phyloP scores from a whole-genome alignment of 768 basidiomycete species.

The Leccinum olivaceopallidum region DNA sequence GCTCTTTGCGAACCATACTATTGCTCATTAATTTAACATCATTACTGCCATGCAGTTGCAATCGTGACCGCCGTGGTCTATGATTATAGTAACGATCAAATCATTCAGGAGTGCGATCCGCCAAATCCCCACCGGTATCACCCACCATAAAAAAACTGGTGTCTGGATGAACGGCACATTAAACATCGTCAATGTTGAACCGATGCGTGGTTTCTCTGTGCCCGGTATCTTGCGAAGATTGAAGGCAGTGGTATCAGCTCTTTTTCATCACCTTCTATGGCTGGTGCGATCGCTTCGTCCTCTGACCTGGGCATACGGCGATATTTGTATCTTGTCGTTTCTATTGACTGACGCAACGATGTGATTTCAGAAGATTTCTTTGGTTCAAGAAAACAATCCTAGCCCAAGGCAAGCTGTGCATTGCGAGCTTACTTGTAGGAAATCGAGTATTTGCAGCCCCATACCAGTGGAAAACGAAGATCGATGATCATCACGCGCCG shows the following conservation, averaged over 20 bases:
- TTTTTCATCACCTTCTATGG: neutral
- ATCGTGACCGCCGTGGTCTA: neutral
- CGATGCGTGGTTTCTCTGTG: too few relatives aligned
- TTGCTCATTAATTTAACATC: neutral
- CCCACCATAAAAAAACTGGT: neutral
- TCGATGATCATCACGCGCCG: neutral
- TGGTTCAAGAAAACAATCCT: neutral
- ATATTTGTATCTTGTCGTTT: neutral
- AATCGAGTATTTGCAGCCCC: neutral
- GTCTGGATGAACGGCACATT: neutral
- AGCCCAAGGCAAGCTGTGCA: neutral
- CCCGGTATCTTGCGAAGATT: too few relatives aligned
- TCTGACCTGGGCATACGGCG: neutral
- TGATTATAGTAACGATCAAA: neutral
- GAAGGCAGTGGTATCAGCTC: neutral
- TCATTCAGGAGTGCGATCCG: conserved; percentile 50
- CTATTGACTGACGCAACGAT: neutral
- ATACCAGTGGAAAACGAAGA: neutral
- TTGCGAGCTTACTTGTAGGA: neutral
- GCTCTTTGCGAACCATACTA: neutral
- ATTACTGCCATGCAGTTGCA: neutral
- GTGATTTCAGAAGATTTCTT: neutral
- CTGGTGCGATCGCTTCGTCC: neutral
- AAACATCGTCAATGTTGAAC: too few relatives aligned
- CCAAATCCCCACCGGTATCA: conserved; percentile 60